Percentiles rank a stretch among this genome's conserved stretches.
Evolutionary conservation across 176 grass and related monocot genomes (phyloP).

Genomic region (Dactylis glomerata): DNA sequence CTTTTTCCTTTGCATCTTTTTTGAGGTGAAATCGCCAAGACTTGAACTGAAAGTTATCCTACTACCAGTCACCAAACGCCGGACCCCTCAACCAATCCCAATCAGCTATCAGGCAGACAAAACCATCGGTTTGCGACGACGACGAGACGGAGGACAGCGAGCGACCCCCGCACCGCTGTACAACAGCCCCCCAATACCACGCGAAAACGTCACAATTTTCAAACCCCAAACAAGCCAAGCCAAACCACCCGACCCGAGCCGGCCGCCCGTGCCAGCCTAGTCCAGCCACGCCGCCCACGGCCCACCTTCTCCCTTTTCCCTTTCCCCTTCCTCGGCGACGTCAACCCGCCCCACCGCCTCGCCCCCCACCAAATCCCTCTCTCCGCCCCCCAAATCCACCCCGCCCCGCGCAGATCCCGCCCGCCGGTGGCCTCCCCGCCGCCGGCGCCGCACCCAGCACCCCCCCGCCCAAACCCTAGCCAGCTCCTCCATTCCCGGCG

Average conservation of each 20-base stretch:
- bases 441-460: not conserved
- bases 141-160: not conserved
- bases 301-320: not conserved
- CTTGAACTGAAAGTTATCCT: not conserved
- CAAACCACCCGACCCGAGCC: not conserved
- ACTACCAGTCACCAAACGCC: not conserved
- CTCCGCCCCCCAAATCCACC: not conserved
- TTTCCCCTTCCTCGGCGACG: not conserved
- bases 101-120: not conserved
- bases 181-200: not conserved
- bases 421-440: constrained; percentile 19
- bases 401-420: constrained; percentile 29
- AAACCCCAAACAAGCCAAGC: not conserved
- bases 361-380: not conserved
- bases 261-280: constrained; percentile 44
- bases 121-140: not conserved
- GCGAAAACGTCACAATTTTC: not conserved
- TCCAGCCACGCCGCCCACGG: constrained; percentile 8
- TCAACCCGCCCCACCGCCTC: constrained; percentile 39
- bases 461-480: constrained; percentile 1
- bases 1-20: too few relatives aligned
- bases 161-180: not conserved
- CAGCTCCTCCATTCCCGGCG: not conserved
- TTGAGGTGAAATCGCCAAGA: too few relatives aligned
- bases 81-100: not conserved